Conservation (phyloP, 176 grass and related monocot genomes). For the Carex myosuroides region DNA sequence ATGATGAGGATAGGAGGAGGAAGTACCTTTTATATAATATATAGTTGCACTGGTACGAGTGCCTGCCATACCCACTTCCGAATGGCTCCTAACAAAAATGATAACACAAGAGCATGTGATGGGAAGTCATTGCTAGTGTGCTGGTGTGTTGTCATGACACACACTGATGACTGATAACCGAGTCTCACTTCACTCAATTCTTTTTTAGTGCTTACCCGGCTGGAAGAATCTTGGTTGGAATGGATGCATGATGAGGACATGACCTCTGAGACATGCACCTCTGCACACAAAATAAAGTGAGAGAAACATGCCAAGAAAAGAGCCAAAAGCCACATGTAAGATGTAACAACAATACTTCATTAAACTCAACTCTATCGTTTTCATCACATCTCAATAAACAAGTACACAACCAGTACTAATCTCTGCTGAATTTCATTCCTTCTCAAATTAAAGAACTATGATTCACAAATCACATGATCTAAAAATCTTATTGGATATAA, state of each 20-base stretch:
- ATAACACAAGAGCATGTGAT: slow-evolving; percentile 18
- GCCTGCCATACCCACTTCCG: slow-evolving; percentile 15
- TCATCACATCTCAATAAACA: slow-evolving; percentile 7
- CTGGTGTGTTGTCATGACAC: slow-evolving; percentile 17
- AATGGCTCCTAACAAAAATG: slow-evolving; percentile 15
- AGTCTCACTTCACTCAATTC: slow-evolving; percentile 25
- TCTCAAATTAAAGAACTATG: slow-evolving; percentile 1
- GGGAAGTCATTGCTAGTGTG: slow-evolving; percentile 4
- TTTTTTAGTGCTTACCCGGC: slow-evolving; percentile 20
- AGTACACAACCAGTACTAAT: background rate
- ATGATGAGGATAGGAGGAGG: background rate
- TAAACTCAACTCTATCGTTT: background rate
- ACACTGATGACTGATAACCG: background rate
- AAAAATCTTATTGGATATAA: background rate
- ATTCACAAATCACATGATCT: background rate
- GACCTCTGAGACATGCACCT: slow-evolving; percentile 14
- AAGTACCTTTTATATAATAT: slow-evolving; percentile 17
- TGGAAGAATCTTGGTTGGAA: slow-evolving; percentile 21
- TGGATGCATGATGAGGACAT: slow-evolving; percentile 27
- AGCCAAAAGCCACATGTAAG: slow-evolving; percentile 20
- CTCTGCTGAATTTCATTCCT: background rate
- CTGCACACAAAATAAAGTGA: slow-evolving; percentile 18
- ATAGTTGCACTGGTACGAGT: slow-evolving; percentile 16
- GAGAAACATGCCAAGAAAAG: slow-evolving; percentile 21
- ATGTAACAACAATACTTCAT: background rate